Percentiles rank a stretch among this genome's conserved stretches.
Evolutionary conservation across 2,329 filamentous ascomycete species (phyloP).

Genomic region (Ophiostoma sp.): DNA sequence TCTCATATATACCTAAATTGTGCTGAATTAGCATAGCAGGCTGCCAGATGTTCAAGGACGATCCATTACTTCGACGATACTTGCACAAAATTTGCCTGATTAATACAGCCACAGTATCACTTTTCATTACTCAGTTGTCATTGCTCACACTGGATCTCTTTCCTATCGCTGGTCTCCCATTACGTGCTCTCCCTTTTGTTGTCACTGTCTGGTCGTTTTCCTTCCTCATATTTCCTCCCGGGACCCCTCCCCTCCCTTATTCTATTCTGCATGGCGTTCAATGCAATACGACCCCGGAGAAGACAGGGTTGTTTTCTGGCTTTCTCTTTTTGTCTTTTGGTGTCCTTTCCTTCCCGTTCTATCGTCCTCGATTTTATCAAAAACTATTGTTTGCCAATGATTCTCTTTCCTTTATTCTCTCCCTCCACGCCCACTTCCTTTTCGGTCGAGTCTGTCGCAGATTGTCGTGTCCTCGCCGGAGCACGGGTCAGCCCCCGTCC

Average conservation of each 20-base stretch:
- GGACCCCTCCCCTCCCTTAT: neutral
- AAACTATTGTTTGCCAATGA: neutral
- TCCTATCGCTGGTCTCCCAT: neutral
- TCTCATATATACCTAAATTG: too few species aligned
- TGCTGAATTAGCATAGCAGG: too few species aligned
- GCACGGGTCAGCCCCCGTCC: slow-evolving; percentile 9
- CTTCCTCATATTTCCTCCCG: neutral
- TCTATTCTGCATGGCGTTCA: neutral
- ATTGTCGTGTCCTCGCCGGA: neutral
- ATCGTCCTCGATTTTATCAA: neutral
- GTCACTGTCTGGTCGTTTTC: neutral
- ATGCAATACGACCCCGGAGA: slow-evolving; percentile 11
- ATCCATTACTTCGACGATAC: neutral
- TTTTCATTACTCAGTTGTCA: slow-evolving; percentile 4
- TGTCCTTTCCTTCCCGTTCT: neutral
- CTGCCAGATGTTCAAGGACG: too few species aligned
- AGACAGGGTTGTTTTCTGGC: neutral
- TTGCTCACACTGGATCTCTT: neutral
- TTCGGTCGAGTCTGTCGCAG: neutral
- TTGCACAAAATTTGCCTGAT: neutral
- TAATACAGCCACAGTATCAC: neutral
- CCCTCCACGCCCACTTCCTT: neutral
- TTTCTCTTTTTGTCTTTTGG: neutral
- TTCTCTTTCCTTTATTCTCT: neutral
- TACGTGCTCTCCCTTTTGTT: neutral